phyloP scores from a whole-genome alignment of 352 stramenopile species.

The Detonula confervacea region DNA sequence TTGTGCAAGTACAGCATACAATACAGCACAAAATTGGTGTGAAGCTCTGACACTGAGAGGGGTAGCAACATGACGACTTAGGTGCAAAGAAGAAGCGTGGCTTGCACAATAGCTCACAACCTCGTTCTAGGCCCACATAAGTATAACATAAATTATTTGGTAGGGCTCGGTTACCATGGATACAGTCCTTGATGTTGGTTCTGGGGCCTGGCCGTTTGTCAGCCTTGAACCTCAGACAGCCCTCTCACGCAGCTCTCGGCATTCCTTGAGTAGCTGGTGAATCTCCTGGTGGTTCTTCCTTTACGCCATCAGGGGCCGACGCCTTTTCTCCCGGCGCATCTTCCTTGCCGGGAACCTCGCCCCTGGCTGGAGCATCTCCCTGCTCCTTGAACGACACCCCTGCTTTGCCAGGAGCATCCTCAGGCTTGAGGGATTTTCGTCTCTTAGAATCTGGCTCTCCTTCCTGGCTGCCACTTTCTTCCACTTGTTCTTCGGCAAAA shows the following conservation, averaged over 20 bases:
- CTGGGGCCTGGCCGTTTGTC: background rate
- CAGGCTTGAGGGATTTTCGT: background rate
- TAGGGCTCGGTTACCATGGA: too few species aligned
- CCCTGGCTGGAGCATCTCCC: slow-evolving; percentile 2
- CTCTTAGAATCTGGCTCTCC: background rate
- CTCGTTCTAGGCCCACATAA: background rate
- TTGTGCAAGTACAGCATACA: background rate
- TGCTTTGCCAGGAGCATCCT: slow-evolving; percentile 7
- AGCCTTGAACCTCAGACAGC: background rate
- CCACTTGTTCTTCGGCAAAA: too few species aligned
- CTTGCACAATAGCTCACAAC: background rate
- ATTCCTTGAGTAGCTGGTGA: background rate
- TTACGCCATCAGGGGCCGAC: background rate
- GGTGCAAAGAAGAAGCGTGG: background rate
- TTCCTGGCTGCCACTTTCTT: too few species aligned
- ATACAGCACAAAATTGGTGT: slow-evolving; percentile 3
- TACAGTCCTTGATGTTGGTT: background rate
- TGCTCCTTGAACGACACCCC: background rate
- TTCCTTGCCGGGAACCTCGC: slow-evolving; percentile 14
- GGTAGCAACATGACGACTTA: background rate
- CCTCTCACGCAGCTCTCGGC: background rate
- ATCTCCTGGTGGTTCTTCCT: background rate
- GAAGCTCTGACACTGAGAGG: background rate
- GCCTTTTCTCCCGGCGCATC: slow-evolving; percentile 13
- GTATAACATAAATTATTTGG: background rate